These are phyloP conservation scores for Vigna radiata DNA, from an alignment of 306 rosid species.

Conservation along the genomic window DNA sequence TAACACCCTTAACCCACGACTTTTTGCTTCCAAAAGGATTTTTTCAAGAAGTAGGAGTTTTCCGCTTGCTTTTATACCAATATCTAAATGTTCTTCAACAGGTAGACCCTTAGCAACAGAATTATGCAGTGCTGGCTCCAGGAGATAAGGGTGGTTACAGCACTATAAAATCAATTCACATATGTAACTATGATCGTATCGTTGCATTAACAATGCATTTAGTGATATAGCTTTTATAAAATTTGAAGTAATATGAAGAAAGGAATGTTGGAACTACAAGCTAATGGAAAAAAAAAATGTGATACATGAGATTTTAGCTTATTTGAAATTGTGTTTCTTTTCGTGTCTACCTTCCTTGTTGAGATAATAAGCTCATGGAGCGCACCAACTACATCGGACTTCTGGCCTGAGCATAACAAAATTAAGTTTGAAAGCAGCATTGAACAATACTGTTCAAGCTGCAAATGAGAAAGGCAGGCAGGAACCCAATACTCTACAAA, in stretches of 20 bases:
- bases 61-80: slow-evolving; percentile 55
- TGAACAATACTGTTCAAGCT: slow-evolving; percentile 61
- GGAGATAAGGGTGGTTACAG: slow-evolving; percentile 54
- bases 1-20: slow-evolving; percentile 46
- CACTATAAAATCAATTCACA: slow-evolving; percentile 49
- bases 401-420: slow-evolving; percentile 50
- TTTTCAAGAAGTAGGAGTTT: slow-evolving; percentile 54
- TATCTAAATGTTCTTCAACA: slow-evolving; percentile 44
- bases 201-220: slow-evolving; percentile 30
- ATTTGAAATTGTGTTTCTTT: slow-evolving; percentile 30
- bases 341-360: slow-evolving; percentile 50
- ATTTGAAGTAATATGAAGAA: slow-evolving; percentile 18
- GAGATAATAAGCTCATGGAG: slow-evolving; percentile 50
- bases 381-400: slow-evolving; percentile 38
- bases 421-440: slow-evolving; percentile 50
- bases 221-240: slow-evolving; percentile 25
- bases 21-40: slow-evolving; percentile 51
- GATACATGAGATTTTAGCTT: slow-evolving; percentile 25
- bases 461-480: slow-evolving; percentile 54
- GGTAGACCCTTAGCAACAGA: slow-evolving; percentile 43
- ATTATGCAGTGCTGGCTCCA: slow-evolving; percentile 45
- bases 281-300: slow-evolving; percentile 7
- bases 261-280: slow-evolving; percentile 12
- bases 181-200: slow-evolving; percentile 22
- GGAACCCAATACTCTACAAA: slow-evolving; percentile 63